Evolutionary conservation across 495 filamentous ascomycete genomes (phyloP).

Genomic region (Neurospora sp.): DNA sequence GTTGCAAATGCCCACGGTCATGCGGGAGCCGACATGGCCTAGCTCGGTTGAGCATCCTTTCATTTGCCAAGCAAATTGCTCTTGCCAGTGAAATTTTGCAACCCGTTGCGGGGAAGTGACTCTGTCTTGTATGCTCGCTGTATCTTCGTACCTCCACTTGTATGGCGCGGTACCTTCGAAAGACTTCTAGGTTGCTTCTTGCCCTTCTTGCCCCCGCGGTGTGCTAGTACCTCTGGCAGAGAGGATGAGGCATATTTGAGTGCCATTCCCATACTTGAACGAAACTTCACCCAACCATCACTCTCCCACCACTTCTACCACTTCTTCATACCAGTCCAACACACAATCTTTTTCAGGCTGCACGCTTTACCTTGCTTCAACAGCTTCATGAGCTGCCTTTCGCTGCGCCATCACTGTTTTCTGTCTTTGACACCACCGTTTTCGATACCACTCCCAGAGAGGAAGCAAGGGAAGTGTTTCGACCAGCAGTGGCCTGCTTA

Average conservation of each 20-base stretch:
- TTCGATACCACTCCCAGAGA: constrained; percentile 7
- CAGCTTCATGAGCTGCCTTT: neutral
- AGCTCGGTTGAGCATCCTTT: neutral
- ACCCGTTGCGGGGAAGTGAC: neutral
- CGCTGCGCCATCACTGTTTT: neutral
- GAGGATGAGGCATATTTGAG: neutral
- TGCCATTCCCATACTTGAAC: neutral
- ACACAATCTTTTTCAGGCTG: neutral
- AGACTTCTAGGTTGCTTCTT: neutral
- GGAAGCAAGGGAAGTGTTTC: constrained; percentile 12
- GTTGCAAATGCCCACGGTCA: neutral
- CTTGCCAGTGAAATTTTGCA: neutral
- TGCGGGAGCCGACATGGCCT: neutral
- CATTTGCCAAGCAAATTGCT: neutral
- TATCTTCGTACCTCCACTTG: neutral
- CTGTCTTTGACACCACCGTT: neutral
- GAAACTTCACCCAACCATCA: neutral
- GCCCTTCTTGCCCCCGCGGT: neutral
- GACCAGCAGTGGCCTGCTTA: constrained; percentile 13
- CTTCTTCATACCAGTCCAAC: neutral
- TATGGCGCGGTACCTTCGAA: neutral
- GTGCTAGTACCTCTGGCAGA: neutral
- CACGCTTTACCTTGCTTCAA: neutral
- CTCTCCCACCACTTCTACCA: neutral
- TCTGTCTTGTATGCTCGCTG: neutral